Percentiles rank a stretch among this genome's conserved stretches.
Evolutionary conservation across 78 protist species (phyloP).

Genomic region (Dictyostelium purpureum): DNA sequence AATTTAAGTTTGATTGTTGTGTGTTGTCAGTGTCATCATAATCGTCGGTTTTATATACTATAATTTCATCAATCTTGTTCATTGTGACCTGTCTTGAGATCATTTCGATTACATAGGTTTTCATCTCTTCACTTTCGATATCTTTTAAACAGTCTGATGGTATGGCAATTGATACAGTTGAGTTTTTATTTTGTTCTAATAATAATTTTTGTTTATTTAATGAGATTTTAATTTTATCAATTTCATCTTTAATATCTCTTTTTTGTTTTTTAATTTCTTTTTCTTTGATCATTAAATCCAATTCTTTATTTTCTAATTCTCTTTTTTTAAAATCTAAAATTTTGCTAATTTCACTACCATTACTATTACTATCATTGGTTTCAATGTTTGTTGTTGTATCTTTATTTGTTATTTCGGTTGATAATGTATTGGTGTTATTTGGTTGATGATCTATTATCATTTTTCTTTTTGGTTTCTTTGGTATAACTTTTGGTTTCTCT

Average conservation of each 20-base stretch:
- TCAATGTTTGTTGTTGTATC: not conserved
- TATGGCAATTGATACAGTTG: constrained; percentile 47
- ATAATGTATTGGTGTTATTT: not conserved
- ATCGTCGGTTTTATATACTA: not conserved
- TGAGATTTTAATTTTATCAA: not conserved
- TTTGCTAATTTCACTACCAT: not conserved
- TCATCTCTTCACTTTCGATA: constrained; percentile 41
- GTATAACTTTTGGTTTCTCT: not conserved
- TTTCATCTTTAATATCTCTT: constrained; percentile 46
- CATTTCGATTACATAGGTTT: constrained; percentile 63
- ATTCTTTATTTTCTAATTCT: constrained; percentile 50
- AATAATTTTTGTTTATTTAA: not conserved
- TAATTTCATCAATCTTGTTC: constrained; percentile 38
- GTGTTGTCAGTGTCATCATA: not conserved
- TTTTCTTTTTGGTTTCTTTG: constrained; percentile 25
- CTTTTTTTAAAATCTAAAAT: not conserved
- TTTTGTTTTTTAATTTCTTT: constrained; percentile 22
- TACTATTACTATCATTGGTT: not conserved
- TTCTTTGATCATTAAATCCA: constrained; percentile 51
- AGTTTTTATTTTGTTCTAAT: constrained; percentile 12
- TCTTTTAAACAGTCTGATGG: constrained; percentile 22
- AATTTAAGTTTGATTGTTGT: not conserved
- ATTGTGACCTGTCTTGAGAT: constrained; percentile 14
- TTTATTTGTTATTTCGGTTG: not conserved
- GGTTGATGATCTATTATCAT: not conserved